Percentiles rank a stretch among this genome's conserved stretches.
These are phyloP conservation scores for Ballota nigra DNA, from an alignment of 257 asterid species.

Conservation along the genomic window DNA sequence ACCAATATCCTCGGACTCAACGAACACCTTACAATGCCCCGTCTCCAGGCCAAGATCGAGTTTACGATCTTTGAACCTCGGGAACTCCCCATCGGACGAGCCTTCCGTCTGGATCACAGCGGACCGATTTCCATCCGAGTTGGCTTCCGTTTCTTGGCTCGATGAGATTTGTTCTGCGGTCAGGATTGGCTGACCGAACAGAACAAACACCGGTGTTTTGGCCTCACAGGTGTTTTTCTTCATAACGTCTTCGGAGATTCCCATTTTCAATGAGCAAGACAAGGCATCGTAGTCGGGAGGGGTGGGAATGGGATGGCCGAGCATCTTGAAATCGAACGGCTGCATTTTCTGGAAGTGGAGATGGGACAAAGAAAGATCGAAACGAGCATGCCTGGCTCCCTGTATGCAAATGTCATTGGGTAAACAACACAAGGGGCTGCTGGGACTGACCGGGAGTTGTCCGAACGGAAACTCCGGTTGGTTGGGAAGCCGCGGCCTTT, in stretches of 20 bases:
- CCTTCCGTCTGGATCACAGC: conserved; percentile 45
- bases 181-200: conserved; percentile 71
- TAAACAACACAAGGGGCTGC: conserved; percentile 65
- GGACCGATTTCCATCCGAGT: conserved; percentile 49
- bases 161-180: conserved; percentile 65
- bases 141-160: conserved; percentile 22
- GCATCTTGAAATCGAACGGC: conserved; percentile 46
- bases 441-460: conserved; percentile 51
- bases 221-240: conserved; percentile 19
- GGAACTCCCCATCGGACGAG: conserved; percentile 42
- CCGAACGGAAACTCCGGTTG: conserved; percentile 49
- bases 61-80: conserved; percentile 34
- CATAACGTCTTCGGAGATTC: conserved; percentile 24
- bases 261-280: conserved; percentile 44
- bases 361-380: conserved; percentile 42
- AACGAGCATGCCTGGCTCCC: conserved; percentile 95
- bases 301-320: conserved; percentile 24
- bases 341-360: conserved; percentile 48
- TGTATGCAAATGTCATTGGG: conserved; percentile 63
- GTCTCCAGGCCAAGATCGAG: conserved; percentile 35
- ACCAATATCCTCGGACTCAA: conserved; percentile 66
- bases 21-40: conserved; percentile 60
- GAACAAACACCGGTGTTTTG: conserved; percentile 39
- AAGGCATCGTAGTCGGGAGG: conserved; percentile 13
- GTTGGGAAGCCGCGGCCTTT: conserved; percentile 63